phyloP scores from a whole-genome alignment of 2,329 filamentous ascomycete genomes.

The Chaetomium olivaceum region DNA sequence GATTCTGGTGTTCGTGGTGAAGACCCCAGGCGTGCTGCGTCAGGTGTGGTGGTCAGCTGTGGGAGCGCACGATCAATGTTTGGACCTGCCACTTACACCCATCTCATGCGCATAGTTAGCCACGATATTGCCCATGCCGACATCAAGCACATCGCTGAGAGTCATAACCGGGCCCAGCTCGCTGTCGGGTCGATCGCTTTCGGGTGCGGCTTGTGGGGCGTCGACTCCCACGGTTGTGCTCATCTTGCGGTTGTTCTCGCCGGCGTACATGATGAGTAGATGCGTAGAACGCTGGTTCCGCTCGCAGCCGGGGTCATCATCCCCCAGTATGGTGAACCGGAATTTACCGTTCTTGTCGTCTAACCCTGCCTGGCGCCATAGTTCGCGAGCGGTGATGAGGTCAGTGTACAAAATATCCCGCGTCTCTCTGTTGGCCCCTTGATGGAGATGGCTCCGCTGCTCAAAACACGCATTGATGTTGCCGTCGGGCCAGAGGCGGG shows the following conservation, averaged over 20 bases:
- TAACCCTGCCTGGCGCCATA: neutral
- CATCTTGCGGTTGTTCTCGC: constrained; percentile 1
- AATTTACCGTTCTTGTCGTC: constrained; percentile 1
- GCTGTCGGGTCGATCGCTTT: neutral
- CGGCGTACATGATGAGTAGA: constrained; percentile 10
- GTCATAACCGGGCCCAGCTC: neutral
- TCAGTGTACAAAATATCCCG: neutral
- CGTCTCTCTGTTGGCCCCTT: neutral
- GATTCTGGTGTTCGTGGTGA: constrained; percentile 10
- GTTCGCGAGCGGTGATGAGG: constrained; percentile 1
- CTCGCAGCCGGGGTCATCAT: neutral
- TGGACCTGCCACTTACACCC: constrained; percentile 1
- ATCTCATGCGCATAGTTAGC: constrained; percentile 11
- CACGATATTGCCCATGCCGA: constrained; percentile 2
- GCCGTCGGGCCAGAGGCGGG: constrained; percentile 5
- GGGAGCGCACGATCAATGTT: neutral
- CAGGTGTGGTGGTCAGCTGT: neutral
- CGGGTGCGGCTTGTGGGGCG: neutral
- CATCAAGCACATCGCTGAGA: neutral
- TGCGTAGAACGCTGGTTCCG: constrained; percentile 6
- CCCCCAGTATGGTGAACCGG: constrained; percentile 3
- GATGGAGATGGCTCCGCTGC: neutral
- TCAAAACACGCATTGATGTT: constrained; percentile 12
- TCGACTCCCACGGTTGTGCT: neutral
- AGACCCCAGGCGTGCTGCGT: constrained; percentile 5